Evolutionary conservation across 306 rosid genomes (phyloP).

Genomic region (Cucumis cinereus): DNA sequence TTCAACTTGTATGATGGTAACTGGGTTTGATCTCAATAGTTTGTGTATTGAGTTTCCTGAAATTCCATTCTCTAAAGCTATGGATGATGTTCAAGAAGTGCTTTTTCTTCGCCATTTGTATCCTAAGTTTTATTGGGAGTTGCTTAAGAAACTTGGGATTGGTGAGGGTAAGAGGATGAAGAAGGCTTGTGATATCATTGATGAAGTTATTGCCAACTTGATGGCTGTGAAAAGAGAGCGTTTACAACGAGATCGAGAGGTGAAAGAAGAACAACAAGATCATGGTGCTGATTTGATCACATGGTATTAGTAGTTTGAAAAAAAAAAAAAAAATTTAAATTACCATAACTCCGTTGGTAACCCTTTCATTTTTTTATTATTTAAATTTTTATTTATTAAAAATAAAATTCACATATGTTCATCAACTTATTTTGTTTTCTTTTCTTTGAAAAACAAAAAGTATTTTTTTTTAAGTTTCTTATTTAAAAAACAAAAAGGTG

Average conservation of each 20-base stretch:
- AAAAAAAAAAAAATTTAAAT: no score
- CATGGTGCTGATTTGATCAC: slow-evolving; percentile 20
- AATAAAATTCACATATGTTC: no score
- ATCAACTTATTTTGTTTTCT: no score
- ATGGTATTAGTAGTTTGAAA: neutral
- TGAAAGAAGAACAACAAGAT: neutral
- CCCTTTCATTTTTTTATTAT: no score
- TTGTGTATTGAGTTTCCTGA: slow-evolving; percentile 20
- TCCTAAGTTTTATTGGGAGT: slow-evolving; percentile 11
- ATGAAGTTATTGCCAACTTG: slow-evolving; percentile 4
- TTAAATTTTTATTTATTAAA: no score
- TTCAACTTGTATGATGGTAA: slow-evolving; percentile 15
- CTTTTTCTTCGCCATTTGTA: slow-evolving; percentile 15
- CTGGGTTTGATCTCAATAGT: slow-evolving; percentile 28
- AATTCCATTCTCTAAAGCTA: slow-evolving; percentile 23
- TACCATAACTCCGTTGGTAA: no score
- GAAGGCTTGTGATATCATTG: slow-evolving; percentile 1
- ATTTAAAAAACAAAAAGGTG: no score
- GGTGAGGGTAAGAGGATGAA: slow-evolving; percentile 3
- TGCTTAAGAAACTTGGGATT: neutral
- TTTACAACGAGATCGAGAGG: neutral
- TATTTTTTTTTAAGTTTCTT: no score
- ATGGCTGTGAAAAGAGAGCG: slow-evolving; percentile 1
- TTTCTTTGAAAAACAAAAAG: no score
- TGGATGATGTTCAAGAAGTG: slow-evolving; percentile 16